Evolutionary conservation across 176 grass and related monocot genomes (phyloP), one percentile per base, ranked within the genome.

Genomic region (Panicum miliaceum): DNA sequence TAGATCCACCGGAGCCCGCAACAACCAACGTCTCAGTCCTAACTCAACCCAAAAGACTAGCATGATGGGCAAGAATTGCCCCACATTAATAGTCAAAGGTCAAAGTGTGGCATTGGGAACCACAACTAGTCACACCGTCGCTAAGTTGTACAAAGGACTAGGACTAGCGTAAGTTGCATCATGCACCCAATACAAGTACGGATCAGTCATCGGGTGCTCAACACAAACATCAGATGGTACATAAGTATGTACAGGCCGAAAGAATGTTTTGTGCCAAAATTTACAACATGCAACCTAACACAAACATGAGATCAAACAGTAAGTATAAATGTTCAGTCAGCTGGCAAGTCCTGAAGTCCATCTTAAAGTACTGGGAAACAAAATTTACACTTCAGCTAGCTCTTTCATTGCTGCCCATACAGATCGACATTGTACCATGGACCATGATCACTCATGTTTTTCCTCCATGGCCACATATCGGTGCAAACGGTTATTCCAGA

Each of bases 211-310:
- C 0, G 42, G 42, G 42, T 45, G 42, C 9, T 51, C 12, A 23
- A 6, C 7, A 63, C 41, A 26, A 57, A 51, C 15, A 51, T 26
- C 20, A 25, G 35, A 60, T 54, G 29, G 29, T 32, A 32, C 29
- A 32, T 32, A 32, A 32, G 29, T 32, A 32, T n/a, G 18, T 73
- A 80, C 56, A 80, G 23, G 12, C 46, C 7, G 61, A 51, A 75
- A 50, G 18, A 80, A 41, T 10, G 3, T 56, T 56, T 20, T 9
- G 9, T 45, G 14, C 59, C 51, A 51, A n/a, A 71, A 8, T 67
- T 79, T 51, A 63, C 54, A 72, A 35, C 47, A 63, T 45, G 68
- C 53, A 75, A 84, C 45, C 16, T 11, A 68, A 32, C 12, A 43
- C 41, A 64, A 72, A 73, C 41, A 72, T 4, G 66, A 64, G 46